Base-by-base conservation (phyloP, 2,329 filamentous ascomycete genomes). In the Tolypocladium album region DNA sequence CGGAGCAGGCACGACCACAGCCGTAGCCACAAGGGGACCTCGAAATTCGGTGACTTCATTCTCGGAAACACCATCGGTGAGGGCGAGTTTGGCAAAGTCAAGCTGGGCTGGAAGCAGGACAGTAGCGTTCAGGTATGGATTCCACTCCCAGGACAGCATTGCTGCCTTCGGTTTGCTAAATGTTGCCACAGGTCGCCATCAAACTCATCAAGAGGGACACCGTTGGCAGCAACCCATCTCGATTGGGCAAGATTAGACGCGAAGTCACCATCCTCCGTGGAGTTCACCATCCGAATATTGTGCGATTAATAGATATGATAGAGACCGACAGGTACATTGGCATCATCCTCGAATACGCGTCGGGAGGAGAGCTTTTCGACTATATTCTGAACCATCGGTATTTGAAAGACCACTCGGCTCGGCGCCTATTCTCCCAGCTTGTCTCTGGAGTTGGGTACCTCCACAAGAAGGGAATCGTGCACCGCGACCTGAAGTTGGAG, bases 81-180 rank as follows among this genome's bases (percentile, higher is more conserved):
- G 78, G 94, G 94, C 63, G 94, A 99, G 75, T 99, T 99, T 72
- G 94, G 94, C 65, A 99, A 99, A 73, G 94, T 99, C 68, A 97
- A 97, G 75, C 86, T 97, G 70, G 94, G 94, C 34, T 99, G 94
- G 94, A 97, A 97, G 75, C 89, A 91, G 72, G 92, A 96, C 74
- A 92, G 92, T 62, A 92, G 88, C 64, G 89, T 96, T 57, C 88
- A 93, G 78, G 86, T 88, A 76, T 66, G 74, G 20, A 20, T 63
- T 36, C 22, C 11, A 43, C 43, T 58, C 22, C 22, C 22, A 12
- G 13, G 31, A 15, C 20, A 12, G 50, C 31, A 4, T 22, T 22
- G 20, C 15, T 34, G 20, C 36, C 6, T 55, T 20, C 7, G 8
- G 4, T 13, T 8, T 43, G 47, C 65, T 70, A 59, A 68, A 63